These are phyloP conservation scores for Penicillium sp. DNA, from an alignment of 2,329 filamentous ascomycete genomes.

Conservation along the genomic window DNA sequence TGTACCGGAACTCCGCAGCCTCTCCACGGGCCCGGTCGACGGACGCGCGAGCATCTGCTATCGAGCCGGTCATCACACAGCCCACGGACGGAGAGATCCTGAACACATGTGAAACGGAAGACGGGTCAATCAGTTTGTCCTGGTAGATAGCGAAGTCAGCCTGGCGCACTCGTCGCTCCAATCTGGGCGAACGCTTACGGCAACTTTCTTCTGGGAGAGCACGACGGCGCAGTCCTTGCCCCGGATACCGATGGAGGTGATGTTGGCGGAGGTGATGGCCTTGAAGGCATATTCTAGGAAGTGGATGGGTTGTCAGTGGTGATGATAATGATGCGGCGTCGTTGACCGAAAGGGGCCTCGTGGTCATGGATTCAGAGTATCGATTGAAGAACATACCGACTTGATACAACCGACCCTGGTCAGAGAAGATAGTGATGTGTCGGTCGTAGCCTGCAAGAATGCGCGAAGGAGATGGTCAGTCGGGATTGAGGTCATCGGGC, in stretches of 20 bases:
- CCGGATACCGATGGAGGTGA: slow-evolving; percentile 93
- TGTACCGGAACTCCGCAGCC: slow-evolving; percentile 97
- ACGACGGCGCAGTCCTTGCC: slow-evolving; percentile 98
- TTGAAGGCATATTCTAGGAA: slow-evolving; percentile 97
- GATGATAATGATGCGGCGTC: slow-evolving; percentile 11
- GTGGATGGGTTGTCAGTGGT: slow-evolving; percentile 29
- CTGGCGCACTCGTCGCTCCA: not conserved
- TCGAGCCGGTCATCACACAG: slow-evolving; percentile 97
- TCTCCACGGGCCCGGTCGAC: slow-evolving; percentile 91
- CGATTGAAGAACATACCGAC: slow-evolving; percentile 63
- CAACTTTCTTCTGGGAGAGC: slow-evolving; percentile 98
- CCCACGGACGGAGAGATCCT: slow-evolving; percentile 93
- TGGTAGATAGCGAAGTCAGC: slow-evolving; percentile 41
- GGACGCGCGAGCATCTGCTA: slow-evolving; percentile 92
- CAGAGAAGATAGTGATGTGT: slow-evolving; percentile 99
- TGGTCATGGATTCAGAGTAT: not conserved
- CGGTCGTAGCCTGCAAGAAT: slow-evolving; percentile 84
- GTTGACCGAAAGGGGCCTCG: slow-evolving; percentile 10
- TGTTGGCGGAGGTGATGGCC: slow-evolving; percentile 97
- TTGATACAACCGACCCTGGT: slow-evolving; percentile 98
- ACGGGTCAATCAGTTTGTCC: slow-evolving; percentile 98
- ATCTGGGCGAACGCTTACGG: slow-evolving; percentile 61
- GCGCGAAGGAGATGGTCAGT: slow-evolving; percentile 29
- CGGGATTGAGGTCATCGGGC: slow-evolving; percentile 31
- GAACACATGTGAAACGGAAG: slow-evolving; percentile 97